These are phyloP conservation scores for Hysterangium stoloniferum DNA, from an alignment of 768 basidiomycete genomes.

Conservation along the genomic window DNA sequence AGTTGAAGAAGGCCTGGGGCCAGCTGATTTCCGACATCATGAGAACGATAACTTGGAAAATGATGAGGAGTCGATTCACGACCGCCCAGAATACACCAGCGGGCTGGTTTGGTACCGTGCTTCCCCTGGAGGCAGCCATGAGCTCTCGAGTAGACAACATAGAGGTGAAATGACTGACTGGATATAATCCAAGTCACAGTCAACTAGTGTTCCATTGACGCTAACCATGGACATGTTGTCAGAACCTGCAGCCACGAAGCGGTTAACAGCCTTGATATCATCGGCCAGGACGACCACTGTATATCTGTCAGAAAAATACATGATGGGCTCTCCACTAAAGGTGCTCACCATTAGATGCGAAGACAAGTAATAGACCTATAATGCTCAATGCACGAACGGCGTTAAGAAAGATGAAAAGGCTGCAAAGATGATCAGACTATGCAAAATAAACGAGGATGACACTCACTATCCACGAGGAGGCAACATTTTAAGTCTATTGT, in stretches of 20 bases:
- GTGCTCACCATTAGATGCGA: slow-evolving; percentile 45
- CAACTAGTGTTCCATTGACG: slow-evolving; percentile 31
- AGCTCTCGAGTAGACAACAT: not conserved
- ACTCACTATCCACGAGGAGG: slow-evolving; percentile 39
- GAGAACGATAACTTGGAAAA: slow-evolving; percentile 76
- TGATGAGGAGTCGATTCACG: slow-evolving; percentile 78
- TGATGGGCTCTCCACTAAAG: slow-evolving; percentile 8
- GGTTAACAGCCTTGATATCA: slow-evolving; percentile 70
- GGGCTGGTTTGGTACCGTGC: slow-evolving; percentile 85
- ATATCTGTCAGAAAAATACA: slow-evolving; percentile 11
- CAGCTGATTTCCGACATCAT: slow-evolving; percentile 79
- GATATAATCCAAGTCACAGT: slow-evolving; percentile 63
- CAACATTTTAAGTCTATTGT: slow-evolving; percentile 26
- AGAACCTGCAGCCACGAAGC: slow-evolving; percentile 34
- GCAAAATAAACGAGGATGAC: not conserved
- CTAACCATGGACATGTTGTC: slow-evolving; percentile 19
- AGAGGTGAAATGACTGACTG: slow-evolving; percentile 37
- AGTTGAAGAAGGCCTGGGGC: slow-evolving; percentile 70
- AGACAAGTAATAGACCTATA: slow-evolving; percentile 69
- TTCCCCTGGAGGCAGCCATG: slow-evolving; percentile 36
- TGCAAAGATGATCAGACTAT: not conserved
- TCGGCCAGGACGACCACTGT: slow-evolving; percentile 61
- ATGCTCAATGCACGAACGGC: slow-evolving; percentile 71
- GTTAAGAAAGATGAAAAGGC: slow-evolving; percentile 70
- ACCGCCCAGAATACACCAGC: slow-evolving; percentile 91